Evolutionary conservation across 192 early-diverging fungal genomes (phyloP), one percentile per base, ranked within the genome.

Genomic region (Umbelopsis ramanniana): DNA sequence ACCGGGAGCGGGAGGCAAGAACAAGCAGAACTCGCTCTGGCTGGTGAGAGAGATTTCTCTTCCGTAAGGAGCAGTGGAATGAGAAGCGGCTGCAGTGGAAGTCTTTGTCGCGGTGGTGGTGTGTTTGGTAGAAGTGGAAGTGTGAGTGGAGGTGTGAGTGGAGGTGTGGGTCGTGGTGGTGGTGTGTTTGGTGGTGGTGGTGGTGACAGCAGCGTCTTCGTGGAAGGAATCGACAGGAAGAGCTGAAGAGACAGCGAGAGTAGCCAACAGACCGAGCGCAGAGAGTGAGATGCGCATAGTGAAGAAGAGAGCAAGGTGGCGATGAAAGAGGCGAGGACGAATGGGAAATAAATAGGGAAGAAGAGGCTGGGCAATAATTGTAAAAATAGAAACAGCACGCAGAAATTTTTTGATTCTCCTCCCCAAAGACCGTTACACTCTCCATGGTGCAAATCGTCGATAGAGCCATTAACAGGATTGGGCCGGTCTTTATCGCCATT

Each of bases 401-500:
- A 24, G 17, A 29, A 19, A 50, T 50, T 69, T 29, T 46, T 57
- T 74, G 29, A 22, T 47, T 37, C 53, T 69, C 53, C 6, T 38
- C 24, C 12, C 19, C 46, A 12, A 23, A 2, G 19, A 21, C 22
- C 9, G 17, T 26, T 33, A 23, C 11, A 21, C 26, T n/a, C 21
- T 33, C 8, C 15, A 79, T 79, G 77, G 66, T 67, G n/a, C 74
- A 79, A 35, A 74, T 81, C 43, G 71, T 81, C 11, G 79, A 81
- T 53, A 75, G 69, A 21, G 80, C 83, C 46, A 84, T 88, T 19
- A 73, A 68, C 17, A 79, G 78, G 17, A 74, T 83, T 24, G 87
- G 87, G 0, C 87, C 87, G 1, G 50, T 86, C 12, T 82, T 88
- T 40, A 83, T 88, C 54, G 63, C 46, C 4, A 54, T 86, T 29